Evolutionary conservation across 345 rosid genomes (phyloP).

Genomic region (Populus tremula): DNA sequence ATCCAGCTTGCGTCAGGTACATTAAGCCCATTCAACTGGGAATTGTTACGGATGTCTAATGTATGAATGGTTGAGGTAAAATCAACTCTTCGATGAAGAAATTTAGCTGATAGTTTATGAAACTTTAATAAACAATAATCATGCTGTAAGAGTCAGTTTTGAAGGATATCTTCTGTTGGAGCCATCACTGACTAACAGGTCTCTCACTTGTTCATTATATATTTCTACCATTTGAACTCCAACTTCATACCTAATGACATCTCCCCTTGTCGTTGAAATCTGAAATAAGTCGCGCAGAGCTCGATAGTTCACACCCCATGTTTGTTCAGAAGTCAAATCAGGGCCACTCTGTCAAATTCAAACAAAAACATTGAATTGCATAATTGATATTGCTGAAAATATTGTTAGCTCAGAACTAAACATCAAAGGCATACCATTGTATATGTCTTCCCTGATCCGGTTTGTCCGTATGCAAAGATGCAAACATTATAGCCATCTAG

Average conservation of each 20-base stretch:
- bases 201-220: constrained; percentile 97
- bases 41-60: constrained; percentile 89
- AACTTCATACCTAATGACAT: constrained; percentile 67
- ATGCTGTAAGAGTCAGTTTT: neutral
- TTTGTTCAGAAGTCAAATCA: constrained; percentile 61
- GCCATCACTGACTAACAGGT: constrained; percentile 82
- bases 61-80: constrained; percentile 56
- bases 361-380: neutral
- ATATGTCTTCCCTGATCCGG: constrained; percentile 97
- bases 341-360: constrained; percentile 71
- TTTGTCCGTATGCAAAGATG: constrained; percentile 97
- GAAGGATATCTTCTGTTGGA: constrained; percentile 92
- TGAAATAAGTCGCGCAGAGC: constrained; percentile 85
- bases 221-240: constrained; percentile 99
- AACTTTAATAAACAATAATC: neutral
- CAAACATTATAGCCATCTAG: constrained; percentile 95
- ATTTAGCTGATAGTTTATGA: neutral
- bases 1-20: constrained; percentile 93
- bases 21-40: constrained; percentile 89
- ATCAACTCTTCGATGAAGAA: constrained; percentile 8
- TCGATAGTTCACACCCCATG: constrained; percentile 97
- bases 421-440: constrained; percentile 63
- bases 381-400: neutral
- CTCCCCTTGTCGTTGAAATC: constrained; percentile 63
- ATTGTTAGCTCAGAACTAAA: neutral